phyloP scores from a whole-genome alignment of 2,329 filamentous ascomycete genomes.

The Fusarium stilboides region DNA sequence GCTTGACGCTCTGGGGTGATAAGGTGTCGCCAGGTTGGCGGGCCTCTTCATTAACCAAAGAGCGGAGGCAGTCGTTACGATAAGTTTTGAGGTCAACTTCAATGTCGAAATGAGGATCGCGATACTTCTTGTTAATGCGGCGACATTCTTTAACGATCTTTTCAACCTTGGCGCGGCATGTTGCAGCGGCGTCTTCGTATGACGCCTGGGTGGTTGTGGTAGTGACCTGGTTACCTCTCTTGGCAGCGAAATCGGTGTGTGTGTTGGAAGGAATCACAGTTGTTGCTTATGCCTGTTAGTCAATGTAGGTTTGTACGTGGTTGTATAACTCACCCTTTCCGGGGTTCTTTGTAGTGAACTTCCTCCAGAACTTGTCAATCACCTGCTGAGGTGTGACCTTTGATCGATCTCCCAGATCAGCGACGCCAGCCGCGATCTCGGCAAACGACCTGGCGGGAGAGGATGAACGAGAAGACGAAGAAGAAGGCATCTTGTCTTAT shows the following conservation, averaged over 20 bases:
- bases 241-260: conserved; percentile 73
- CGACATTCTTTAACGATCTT: conserved; percentile 77
- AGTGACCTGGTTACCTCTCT: conserved; percentile 67
- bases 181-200: conserved; percentile 79
- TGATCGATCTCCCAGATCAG: conserved; percentile 46
- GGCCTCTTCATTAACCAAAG: conserved; percentile 56
- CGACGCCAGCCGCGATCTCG: conserved; percentile 8
- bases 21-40: conserved; percentile 53
- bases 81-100: conserved; percentile 79
- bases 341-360: conserved; percentile 78
- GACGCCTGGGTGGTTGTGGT: conserved; percentile 74
- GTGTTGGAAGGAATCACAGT: conserved; percentile 79
- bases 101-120: conserved; percentile 89
- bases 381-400: conserved; percentile 75
- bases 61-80: conserved; percentile 65
- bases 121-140: conserved; percentile 87
- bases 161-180: conserved; percentile 76
- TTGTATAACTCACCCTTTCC: conserved; percentile 70
- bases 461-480: conserved; percentile 25
- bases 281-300: conserved; percentile 63
- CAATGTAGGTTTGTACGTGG: no score
- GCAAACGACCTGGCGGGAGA: conserved; percentile 13
- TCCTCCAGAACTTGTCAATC: conserved; percentile 81
- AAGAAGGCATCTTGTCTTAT: conserved; percentile 25
- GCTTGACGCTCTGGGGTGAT: conserved; percentile 72